A percentile compares a stretch with the other conserved stretches of the same genome.
These are phyloP conservation scores for Lyophyllum shimeji DNA, from an alignment of 768 basidiomycete genomes.

Conservation along the genomic window DNA sequence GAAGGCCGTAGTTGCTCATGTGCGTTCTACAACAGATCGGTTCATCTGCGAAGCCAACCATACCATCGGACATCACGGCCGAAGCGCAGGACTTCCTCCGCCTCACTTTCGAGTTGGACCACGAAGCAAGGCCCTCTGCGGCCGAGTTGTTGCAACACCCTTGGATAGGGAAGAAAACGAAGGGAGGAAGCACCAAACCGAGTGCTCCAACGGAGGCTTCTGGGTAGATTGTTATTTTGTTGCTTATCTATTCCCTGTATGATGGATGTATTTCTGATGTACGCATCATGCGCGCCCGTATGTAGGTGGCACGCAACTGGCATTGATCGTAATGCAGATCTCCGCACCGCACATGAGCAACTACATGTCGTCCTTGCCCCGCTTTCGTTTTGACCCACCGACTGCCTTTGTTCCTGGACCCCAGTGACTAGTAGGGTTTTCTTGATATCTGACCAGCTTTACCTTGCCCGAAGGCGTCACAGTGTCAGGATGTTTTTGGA, in stretches of 20 bases:
- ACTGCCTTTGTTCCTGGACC: constrained; percentile 76
- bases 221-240: constrained; percentile 7
- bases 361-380: constrained; percentile 25
- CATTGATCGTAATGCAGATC: neutral
- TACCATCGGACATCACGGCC: constrained; percentile 87
- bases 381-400: constrained; percentile 40
- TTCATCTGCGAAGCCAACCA: constrained; percentile 81
- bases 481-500: constrained; percentile 69
- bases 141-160: constrained; percentile 69
- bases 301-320: neutral
- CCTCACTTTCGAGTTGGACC: constrained; percentile 84
- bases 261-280: constrained; percentile 11
- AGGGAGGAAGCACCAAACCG: constrained; percentile 15
- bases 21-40: constrained; percentile 69
- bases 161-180: constrained; percentile 59
- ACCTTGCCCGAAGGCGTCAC: constrained; percentile 60
- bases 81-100: constrained; percentile 88
- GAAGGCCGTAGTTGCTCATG: neutral
- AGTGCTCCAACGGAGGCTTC: constrained; percentile 6
- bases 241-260: constrained; percentile 4
- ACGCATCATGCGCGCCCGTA: neutral
- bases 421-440: constrained; percentile 92
- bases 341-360: neutral
- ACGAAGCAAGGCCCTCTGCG: constrained; percentile 78
- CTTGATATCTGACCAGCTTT: constrained; percentile 86